A percentile compares a stretch with the other conserved stretches of the same genome.
Conservation (phyloP, 805 yeast genomes). For the Yarrowia hollandica region DNA sequence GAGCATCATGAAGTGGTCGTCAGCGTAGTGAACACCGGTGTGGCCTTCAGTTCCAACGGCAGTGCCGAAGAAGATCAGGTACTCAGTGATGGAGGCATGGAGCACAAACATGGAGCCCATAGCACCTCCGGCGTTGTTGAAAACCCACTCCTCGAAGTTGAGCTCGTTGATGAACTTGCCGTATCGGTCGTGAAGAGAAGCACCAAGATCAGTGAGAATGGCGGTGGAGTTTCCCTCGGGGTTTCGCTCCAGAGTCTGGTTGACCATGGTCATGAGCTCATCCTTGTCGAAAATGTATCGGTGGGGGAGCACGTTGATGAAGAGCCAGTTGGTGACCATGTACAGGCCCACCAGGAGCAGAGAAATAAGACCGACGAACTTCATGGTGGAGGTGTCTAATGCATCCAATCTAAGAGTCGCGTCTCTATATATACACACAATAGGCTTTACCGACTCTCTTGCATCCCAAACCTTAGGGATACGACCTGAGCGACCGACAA, state of each 20-base stretch:
- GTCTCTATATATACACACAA: neutral
- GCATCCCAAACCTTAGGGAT: neutral
- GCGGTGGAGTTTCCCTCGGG: conserved; percentile 52
- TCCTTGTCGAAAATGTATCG: conserved; percentile 70
- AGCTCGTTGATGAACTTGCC: conserved; percentile 73
- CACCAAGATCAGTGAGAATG: conserved; percentile 62
- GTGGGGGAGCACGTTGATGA: conserved; percentile 53
- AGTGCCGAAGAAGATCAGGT: conserved; percentile 88
- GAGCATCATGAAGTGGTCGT: conserved; percentile 91
- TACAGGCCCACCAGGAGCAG: conserved; percentile 32
- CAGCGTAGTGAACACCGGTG: conserved; percentile 93
- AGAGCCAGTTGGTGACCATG: conserved; percentile 35
- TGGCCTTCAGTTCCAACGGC: conserved; percentile 97
- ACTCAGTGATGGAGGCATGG: conserved; percentile 93
- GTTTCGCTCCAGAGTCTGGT: conserved; percentile 47
- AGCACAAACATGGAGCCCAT: conserved; percentile 91
- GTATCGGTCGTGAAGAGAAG: conserved; percentile 59
- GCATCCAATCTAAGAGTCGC: neutral
- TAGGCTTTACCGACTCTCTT: conserved; percentile 1
- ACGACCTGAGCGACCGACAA: conserved; percentile 24
- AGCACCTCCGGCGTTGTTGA: conserved; percentile 98
- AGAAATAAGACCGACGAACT: conserved; percentile 32
- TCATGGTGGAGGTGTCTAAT: conserved; percentile 29
- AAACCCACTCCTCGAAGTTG: conserved; percentile 84
- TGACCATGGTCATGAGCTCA: conserved; percentile 58